Evolutionary conservation across 2,329 filamentous ascomycete genomes (phyloP).

Genomic region (Claviceps sp.): DNA sequence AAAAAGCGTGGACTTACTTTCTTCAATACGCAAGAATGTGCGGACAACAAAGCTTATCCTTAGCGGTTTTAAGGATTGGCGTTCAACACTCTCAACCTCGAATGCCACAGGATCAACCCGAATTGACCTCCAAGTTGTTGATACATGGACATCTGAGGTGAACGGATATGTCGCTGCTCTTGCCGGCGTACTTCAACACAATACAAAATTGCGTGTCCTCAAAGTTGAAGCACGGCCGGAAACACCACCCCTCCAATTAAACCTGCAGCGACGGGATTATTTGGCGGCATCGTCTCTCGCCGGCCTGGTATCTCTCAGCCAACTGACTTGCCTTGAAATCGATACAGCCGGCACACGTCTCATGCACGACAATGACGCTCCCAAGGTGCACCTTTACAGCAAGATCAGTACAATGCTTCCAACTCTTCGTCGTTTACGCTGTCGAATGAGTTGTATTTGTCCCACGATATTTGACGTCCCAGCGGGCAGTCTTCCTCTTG

Average conservation of each 20-base stretch:
- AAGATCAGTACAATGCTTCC: conserved; percentile 4
- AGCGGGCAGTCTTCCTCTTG: background rate
- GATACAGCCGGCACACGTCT: conserved; percentile 4
- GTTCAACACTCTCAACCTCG: background rate
- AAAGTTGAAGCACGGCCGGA: conserved; percentile 5
- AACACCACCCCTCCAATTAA: background rate
- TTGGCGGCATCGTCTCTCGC: conserved; percentile 1
- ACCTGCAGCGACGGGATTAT: conserved; percentile 4
- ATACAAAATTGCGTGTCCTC: conserved; percentile 3
- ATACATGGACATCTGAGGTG: conserved; percentile 3
- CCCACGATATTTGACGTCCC: conserved; percentile 1
- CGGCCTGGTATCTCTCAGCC: conserved; percentile 3
- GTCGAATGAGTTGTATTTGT: conserved; percentile 5
- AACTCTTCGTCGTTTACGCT: conserved; percentile 5
- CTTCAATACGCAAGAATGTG: conserved; percentile 3
- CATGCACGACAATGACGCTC: background rate
- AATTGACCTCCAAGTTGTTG: background rate
- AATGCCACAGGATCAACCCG: background rate
- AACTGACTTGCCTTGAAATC: conserved; percentile 6
- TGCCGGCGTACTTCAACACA: conserved; percentile 3
- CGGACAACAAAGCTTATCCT: background rate
- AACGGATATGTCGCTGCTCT: conserved; percentile 1
- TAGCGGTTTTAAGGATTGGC: conserved; percentile 5
- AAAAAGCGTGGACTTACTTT: background rate
- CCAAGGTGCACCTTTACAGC: conserved; percentile 3